Evolutionary conservation across 2,329 filamentous ascomycete genomes (phyloP).

Genomic region (Aspergillus arachidicola): DNA sequence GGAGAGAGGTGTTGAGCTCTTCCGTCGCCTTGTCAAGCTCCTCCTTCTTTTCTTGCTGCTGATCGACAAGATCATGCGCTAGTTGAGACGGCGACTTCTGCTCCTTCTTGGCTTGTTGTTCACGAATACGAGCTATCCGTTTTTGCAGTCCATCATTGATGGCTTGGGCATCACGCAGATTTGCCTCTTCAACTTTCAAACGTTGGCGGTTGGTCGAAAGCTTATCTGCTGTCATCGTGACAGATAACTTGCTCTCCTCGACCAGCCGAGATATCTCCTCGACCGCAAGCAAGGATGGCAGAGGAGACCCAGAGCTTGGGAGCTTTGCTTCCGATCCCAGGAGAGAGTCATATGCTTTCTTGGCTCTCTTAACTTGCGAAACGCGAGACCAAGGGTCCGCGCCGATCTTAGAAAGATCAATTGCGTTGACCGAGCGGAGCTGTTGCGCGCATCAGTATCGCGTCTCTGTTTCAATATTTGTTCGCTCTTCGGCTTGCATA

Average conservation of each 20-base stretch:
- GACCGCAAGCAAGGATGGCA: slow-evolving; percentile 72
- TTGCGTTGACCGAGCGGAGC: slow-evolving; percentile 36
- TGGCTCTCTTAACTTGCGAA: slow-evolving; percentile 57
- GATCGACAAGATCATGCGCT: slow-evolving; percentile 63
- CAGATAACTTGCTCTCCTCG: slow-evolving; percentile 63
- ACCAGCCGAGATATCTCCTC: slow-evolving; percentile 68
- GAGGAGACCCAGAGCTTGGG: slow-evolving; percentile 66
- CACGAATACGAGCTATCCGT: slow-evolving; percentile 62
- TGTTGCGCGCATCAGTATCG: slow-evolving; percentile 23
- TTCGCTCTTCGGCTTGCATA: slow-evolving; percentile 25
- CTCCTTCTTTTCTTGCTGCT: slow-evolving; percentile 62
- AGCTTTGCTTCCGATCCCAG: slow-evolving; percentile 65
- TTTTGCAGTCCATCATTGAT: slow-evolving; percentile 53
- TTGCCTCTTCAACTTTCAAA: slow-evolving; percentile 49
- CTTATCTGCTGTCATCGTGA: slow-evolving; percentile 48
- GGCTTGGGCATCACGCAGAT: slow-evolving; percentile 51
- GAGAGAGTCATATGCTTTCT: slow-evolving; percentile 66
- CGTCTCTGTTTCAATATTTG: neutral
- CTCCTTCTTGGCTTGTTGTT: slow-evolving; percentile 59
- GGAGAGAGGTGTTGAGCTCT: slow-evolving; percentile 64
- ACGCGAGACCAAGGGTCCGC: slow-evolving; percentile 37
- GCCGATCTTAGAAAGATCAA: slow-evolving; percentile 34
- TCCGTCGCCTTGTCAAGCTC: slow-evolving; percentile 64
- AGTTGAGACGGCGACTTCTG: slow-evolving; percentile 64
- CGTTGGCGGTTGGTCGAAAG: slow-evolving; percentile 42